Evolutionary conservation across 2,329 filamentous ascomycete species (phyloP), one percentile per base, ranked within the genome.

Genomic region (Botryotinia globosa): DNA sequence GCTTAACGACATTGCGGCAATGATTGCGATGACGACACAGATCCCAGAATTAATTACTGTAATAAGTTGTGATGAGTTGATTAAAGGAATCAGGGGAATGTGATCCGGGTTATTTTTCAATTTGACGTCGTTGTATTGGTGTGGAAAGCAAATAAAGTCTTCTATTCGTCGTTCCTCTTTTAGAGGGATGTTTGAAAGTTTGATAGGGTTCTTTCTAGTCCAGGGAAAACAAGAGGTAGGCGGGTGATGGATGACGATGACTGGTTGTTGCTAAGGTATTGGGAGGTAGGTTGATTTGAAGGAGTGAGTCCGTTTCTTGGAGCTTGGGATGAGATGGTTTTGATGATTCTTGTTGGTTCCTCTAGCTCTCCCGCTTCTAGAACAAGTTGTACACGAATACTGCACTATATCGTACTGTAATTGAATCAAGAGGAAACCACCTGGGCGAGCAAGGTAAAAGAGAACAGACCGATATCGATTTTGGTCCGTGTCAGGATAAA

Each of bases 1-100:
- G 37, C 70, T 59, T 39, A 78, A 70, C 32, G 79, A 79, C 79
- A 80, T 80, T 67, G 72, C 78, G 76, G 73, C 75, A 45, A 75
- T 72, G 63, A n/a, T 71, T 66, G 59, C 48, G 48, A 67, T 56
- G 45, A 59, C 51, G 45, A 64, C n/a, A 64, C 32, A 64, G 48
- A 64, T 54, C 32, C 42, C 34, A 32, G 37, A 32, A 64, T 51
- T 64, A 51, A 64, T 64, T 56, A 32, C 34, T 42, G 34, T 29
- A 32, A 54, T 71, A 48, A 64, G 58, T 51, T 51, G 58, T 51
- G 25, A 37, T 34, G 54, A 44, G 63, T 68, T 68, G 65, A 42
- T 56, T 42, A 32, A 22, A 44, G 48, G 48, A 67, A 32, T 67
- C 65, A 42, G n/a, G 64, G 25, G 48, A 54, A 6, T n/a, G 37